These are phyloP conservation scores for Plicaturopsis crispa DNA, from an alignment of 768 basidiomycete genomes.

Conservation along the genomic window DNA sequence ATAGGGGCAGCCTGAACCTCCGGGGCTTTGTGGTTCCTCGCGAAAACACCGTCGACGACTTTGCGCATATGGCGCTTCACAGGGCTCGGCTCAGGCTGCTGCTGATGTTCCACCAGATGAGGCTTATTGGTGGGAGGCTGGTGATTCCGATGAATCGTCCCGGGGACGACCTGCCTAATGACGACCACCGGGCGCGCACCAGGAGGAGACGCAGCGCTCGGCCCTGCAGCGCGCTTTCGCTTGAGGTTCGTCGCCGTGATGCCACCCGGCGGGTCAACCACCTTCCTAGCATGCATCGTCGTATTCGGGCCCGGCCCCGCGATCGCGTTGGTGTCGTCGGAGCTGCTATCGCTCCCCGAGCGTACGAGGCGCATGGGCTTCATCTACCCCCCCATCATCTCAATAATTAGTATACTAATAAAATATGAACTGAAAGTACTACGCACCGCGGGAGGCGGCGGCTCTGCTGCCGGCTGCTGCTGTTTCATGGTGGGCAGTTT, in stretches of 20 bases:
- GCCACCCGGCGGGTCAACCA: neutral
- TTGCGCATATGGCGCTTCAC: constrained; percentile 26
- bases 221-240: constrained; percentile 1
- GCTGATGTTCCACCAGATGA: constrained; percentile 2
- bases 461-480: neutral
- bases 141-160: constrained; percentile 22
- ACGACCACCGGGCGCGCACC: constrained; percentile 19
- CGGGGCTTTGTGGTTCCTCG: too few species aligned
- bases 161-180: constrained; percentile 28
- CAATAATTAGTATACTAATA: too few species aligned
- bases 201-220: constrained; percentile 9
- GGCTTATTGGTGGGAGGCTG: constrained; percentile 6
- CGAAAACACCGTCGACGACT: constrained; percentile 28
- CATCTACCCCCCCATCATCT: too few species aligned
- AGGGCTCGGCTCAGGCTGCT: constrained; percentile 9
- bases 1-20: too few species aligned
- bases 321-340: constrained; percentile 7
- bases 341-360: constrained; percentile 8
- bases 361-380: too few species aligned
- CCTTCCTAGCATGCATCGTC: constrained; percentile 4
- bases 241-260: constrained; percentile 2
- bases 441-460: constrained; percentile 2
- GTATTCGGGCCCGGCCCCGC: neutral
- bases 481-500: neutral
- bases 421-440: too few species aligned